Conservation (phyloP, 2,329 filamentous ascomycete species). For the Teratosphaeria zuluensis region DNA sequence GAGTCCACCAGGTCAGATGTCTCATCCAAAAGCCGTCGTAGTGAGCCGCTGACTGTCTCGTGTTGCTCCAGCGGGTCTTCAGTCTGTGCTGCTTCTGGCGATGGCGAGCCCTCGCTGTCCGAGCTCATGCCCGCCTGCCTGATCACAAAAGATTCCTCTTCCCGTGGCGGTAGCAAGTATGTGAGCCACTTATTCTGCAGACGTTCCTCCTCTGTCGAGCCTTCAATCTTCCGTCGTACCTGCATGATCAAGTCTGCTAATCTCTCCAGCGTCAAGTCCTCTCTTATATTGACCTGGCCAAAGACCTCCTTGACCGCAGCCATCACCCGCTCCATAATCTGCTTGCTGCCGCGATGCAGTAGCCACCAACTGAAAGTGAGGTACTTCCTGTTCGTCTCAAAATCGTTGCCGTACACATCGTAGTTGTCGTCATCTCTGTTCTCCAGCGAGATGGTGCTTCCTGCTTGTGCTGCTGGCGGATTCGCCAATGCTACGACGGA, state of each 20-base stretch:
- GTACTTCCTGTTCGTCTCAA: slow-evolving; percentile 90
- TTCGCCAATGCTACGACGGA: slow-evolving; percentile 87
- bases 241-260: slow-evolving; percentile 73
- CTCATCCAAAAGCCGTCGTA: slow-evolving; percentile 84
- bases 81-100: slow-evolving; percentile 8
- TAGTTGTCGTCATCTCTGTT: slow-evolving; percentile 84
- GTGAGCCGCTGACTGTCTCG: slow-evolving; percentile 43
- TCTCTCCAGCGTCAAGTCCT: slow-evolving; percentile 71
- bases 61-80: slow-evolving; percentile 11
- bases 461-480: slow-evolving; percentile 50
- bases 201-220: slow-evolving; percentile 54
- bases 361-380: slow-evolving; percentile 98
- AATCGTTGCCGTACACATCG: slow-evolving; percentile 80
- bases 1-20: slow-evolving; percentile 94
- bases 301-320: slow-evolving; percentile 83
- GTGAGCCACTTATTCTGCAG: slow-evolving; percentile 64
- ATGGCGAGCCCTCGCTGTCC: slow-evolving; percentile 23
- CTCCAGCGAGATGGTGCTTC: slow-evolving; percentile 73
- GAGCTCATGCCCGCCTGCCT: slow-evolving; percentile 67
- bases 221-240: slow-evolving; percentile 78
- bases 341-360: slow-evolving; percentile 78
- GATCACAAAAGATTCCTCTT: slow-evolving; percentile 75
- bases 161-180: slow-evolving; percentile 69
- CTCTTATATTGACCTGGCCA: slow-evolving; percentile 76
- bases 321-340: slow-evolving; percentile 72